Evolutionary conservation across 2,329 filamentous ascomycete genomes (phyloP).

Genomic region (Cordyceps cateniannulata): DNA sequence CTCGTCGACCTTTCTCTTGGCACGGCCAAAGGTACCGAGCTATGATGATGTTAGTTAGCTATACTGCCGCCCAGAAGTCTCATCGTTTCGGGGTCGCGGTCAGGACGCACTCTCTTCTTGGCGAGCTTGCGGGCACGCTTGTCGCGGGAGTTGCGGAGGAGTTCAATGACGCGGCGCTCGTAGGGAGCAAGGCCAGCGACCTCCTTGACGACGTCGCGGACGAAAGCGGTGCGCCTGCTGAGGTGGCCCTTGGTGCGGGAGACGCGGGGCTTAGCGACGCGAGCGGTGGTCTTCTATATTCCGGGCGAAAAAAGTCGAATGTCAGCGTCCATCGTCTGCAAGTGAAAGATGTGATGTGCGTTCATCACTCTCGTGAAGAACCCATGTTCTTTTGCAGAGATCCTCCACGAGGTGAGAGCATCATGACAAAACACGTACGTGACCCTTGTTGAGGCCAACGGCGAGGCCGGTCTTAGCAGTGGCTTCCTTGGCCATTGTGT

Average conservation of each 20-base stretch:
- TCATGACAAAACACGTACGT: constrained; percentile 46
- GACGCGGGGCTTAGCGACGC: constrained; percentile 71
- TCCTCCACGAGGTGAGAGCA: constrained; percentile 70
- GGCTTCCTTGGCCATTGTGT: constrained; percentile 54
- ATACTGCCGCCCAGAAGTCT: no score
- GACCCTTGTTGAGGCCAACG: constrained; percentile 57
- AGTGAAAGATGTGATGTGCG: constrained; percentile 8
- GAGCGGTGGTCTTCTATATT: constrained; percentile 72
- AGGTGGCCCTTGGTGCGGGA: constrained; percentile 89
- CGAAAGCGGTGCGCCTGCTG: constrained; percentile 95
- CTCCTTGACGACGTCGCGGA: constrained; percentile 96
- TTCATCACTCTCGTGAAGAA: constrained; percentile 22
- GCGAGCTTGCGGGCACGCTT: constrained; percentile 98
- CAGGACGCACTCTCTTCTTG: constrained; percentile 84
- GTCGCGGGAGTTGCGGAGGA: constrained; percentile 98
- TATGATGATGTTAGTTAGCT: constrained; percentile 31
- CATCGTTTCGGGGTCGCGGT: no score
- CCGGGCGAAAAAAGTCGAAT: constrained; percentile 31
- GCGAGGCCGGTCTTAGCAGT: constrained; percentile 52
- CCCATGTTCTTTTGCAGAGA: constrained; percentile 42
- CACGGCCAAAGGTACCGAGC: constrained; percentile 97
- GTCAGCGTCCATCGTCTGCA: constrained; percentile 60
- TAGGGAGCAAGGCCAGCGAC: constrained; percentile 92
- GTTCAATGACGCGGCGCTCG: constrained; percentile 97
- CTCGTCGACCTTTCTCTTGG: constrained; percentile 99